A percentile compares a stretch with the other conserved stretches of the same genome.
These are phyloP conservation scores for Leucocoprinus leucothites DNA, from an alignment of 768 basidiomycete genomes.

Conservation along the genomic window DNA sequence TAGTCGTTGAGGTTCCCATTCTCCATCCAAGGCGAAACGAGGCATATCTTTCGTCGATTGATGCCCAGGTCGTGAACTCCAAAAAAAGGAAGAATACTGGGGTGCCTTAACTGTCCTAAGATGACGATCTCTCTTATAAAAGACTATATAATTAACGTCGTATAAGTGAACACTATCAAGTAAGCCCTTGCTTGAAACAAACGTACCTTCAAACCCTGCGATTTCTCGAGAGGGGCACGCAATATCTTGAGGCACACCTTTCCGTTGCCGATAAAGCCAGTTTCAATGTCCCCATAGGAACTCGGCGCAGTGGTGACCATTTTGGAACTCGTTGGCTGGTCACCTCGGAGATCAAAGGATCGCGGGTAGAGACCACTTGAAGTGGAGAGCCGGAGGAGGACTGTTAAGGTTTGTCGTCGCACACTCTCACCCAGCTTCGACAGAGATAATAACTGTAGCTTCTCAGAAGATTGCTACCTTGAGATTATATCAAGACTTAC, in stretches of 20 bases:
- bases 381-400: slow-evolving; percentile 7
- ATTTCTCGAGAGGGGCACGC: background rate
- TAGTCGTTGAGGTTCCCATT: slow-evolving; percentile 12
- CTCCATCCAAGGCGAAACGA: slow-evolving; percentile 16
- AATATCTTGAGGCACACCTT: background rate
- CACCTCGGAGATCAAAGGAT: background rate
- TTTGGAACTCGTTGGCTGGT: background rate
- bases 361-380: background rate
- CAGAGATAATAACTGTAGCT: background rate
- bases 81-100: slow-evolving; percentile 14
- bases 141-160: background rate
- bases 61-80: slow-evolving; percentile 7
- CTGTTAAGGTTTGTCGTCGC: background rate
- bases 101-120: slow-evolving; percentile 12
- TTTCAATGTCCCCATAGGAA: slow-evolving; percentile 4
- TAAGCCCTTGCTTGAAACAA: too few species aligned
- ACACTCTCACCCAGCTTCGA: background rate
- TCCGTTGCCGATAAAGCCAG: background rate
- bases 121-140: slow-evolving; percentile 10
- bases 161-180: too few species aligned
- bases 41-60: background rate
- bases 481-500: background rate
- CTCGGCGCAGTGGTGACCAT: background rate
- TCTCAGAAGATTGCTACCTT: background rate
- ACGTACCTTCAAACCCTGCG: slow-evolving; percentile 6